Base-by-base conservation (phyloP, 2,329 filamentous ascomycete genomes). In the Cytospora piceae region DNA sequence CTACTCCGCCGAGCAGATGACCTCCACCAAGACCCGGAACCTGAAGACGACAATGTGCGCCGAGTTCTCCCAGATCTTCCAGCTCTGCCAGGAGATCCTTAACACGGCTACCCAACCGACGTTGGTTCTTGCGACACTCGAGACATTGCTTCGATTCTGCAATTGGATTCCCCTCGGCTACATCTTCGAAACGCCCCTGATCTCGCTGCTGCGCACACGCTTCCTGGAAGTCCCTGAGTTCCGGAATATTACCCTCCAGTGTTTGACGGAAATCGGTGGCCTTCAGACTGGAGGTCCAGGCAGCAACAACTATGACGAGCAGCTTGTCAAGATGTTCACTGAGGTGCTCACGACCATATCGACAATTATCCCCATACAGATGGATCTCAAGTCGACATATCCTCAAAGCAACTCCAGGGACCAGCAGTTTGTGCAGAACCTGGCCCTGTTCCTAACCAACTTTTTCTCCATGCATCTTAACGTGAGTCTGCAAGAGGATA, bases 101-200 rank as follows among this genome's bases (percentile, higher is more conserved):
- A 93, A 90, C 72, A 95, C 92, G 37, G 95, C 94, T 54, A 92
- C 90, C 72, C 74, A 96, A 77, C 85, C 91, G 49, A 96, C 90
- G 74, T 83, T 99, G 63, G 89, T 99, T 80, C 96, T 95, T 81
- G 93, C 94, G n/a, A 99, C 95, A 0, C 85, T 99, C 62, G 94
- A 98, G 81, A 99, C 95, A 0, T 83, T 99, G 42, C 85, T 99
- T 62, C 92, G 94, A 67, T 99, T 99, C 79, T 91, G 97, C 77
- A 98, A 98, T 83, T 99, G 95, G 95, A 99, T 99, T 65, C 95
- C 95, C 0, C 82, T 99, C 49, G 95, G 96, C 65, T 99, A 97
- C 80, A 98, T 99, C 72, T 99, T 99, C 79, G 95, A 99, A 83
- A 99, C 94, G 0, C 89, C 92, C 42, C 89, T 99, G 70, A 98